These are phyloP conservation scores for Ceratocystis albifundus DNA, from an alignment of 2,329 filamentous ascomycete species.

Conservation along the genomic window DNA sequence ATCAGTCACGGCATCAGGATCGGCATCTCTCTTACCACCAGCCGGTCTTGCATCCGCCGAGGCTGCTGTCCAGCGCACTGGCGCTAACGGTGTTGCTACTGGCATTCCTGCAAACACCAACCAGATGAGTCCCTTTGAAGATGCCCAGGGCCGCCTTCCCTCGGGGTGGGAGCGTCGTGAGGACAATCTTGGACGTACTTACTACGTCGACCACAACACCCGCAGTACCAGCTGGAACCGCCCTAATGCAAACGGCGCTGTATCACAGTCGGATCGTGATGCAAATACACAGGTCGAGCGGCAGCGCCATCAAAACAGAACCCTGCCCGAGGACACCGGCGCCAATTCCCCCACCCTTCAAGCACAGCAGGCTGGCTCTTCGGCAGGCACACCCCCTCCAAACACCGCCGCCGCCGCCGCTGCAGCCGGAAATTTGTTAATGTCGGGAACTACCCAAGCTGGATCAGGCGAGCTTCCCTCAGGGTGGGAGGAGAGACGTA, in stretches of 20 bases:
- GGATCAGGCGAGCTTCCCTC: conserved; percentile 90
- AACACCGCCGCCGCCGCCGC: conserved; percentile 31
- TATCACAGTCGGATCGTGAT: conserved; percentile 64
- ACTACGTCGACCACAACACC: conserved; percentile 97
- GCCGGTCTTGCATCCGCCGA: conserved; percentile 26
- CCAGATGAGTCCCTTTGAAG: conserved; percentile 81
- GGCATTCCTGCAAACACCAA: conserved; percentile 23
- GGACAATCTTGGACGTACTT: conserved; percentile 87
- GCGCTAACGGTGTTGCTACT: not conserved
- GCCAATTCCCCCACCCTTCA: conserved; percentile 76
- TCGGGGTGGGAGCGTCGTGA: conserved; percentile 93
- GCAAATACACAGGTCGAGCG: conserved; percentile 88
- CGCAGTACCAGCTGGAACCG: conserved; percentile 93
- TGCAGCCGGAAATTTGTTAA: conserved; percentile 69
- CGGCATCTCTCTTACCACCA: conserved; percentile 22
- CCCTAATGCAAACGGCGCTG: conserved; percentile 66
- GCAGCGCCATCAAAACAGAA: conserved; percentile 86
- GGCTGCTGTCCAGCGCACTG: conserved; percentile 22
- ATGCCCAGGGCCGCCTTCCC: conserved; percentile 83
- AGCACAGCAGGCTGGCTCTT: conserved; percentile 38
- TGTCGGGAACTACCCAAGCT: conserved; percentile 82
- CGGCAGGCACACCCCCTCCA: conserved; percentile 27
- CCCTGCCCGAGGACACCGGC: conserved; percentile 90
- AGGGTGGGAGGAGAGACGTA: conserved; percentile 93
- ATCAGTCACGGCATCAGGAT: conserved; percentile 26